Evolutionary conservation across 1,139 yeast genomes (phyloP), one percentile per base, ranked within the genome.

Genomic region (Lodderomyces beijingensis): DNA sequence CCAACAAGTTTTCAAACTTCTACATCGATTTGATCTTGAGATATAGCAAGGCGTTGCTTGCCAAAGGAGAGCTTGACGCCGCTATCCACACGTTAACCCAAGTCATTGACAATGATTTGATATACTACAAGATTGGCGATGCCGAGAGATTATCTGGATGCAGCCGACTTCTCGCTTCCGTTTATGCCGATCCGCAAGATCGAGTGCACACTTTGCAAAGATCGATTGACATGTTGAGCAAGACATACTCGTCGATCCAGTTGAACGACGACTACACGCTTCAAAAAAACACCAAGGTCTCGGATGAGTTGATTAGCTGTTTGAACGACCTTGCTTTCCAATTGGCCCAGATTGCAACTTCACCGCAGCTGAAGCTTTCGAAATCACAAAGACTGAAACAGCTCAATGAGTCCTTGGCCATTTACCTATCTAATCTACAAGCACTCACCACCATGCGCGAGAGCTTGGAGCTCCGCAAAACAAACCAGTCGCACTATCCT

Each of bases 11-110:
- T 44, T 50, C 72, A 27, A 66, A 68, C 44, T 68, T 68, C 47
- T 68, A 68, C 42, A 58, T 67, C 34, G 74, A 68, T 44, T 63
- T 68, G 28, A 62, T 67, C 22, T 51, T 65, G 32, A 48, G 74
- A 17, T 68, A 68, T 45, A 58, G 70, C 27, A 58, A 56, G 36
- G 65, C 73, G 3, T 49, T 68, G 23, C 50, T 67, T 25, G 70
- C 73, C 15, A 66, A 68, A 40, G 72, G 72, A 10, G 51, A 62
- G 41, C 49, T 59, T 26, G 56, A 57, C 11, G 46, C 55, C 5
- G 54, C 72, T 9, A 43, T 61, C 10, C 42, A 43, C 13, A 53
- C 62, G 16, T 51, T 68, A 35, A 41, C 46, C 25, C 50, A 50
- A 23, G 49, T 68, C 15, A 59, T 67, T 13, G 51, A 60, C 35